phyloP scores from a whole-genome alignment of 2,329 filamentous ascomycete species.

The Rutstroemia sydowiana region DNA sequence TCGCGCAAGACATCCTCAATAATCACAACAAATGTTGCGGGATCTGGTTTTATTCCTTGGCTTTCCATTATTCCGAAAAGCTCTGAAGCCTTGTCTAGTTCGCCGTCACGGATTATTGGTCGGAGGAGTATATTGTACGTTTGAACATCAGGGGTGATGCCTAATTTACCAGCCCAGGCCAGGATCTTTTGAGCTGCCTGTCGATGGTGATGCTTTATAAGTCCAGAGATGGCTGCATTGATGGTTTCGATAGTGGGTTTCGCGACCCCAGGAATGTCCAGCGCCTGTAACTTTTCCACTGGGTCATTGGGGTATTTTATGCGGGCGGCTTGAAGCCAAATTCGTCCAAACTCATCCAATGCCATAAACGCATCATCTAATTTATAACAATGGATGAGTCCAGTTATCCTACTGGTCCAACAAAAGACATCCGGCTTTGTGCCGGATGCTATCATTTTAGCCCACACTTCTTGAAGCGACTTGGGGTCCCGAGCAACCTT shows the following conservation, averaged over 20 bases:
- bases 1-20: conserved; percentile 49
- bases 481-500: conserved; percentile 48
- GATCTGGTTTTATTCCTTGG: conserved; percentile 49
- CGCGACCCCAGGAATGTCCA: conserved; percentile 35
- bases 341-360: conserved; percentile 56
- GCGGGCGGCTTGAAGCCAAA: conserved; percentile 41
- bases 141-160: conserved; percentile 38
- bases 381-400: conserved; percentile 50
- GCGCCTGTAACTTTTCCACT: conserved; percentile 19
- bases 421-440: conserved; percentile 54
- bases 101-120: conserved; percentile 45
- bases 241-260: conserved; percentile 57
- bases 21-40: conserved; percentile 67
- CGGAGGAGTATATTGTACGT: conserved; percentile 65
- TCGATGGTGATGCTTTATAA: conserved; percentile 44
- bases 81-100: conserved; percentile 39
- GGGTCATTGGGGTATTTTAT: conserved; percentile 17
- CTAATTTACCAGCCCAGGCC: conserved; percentile 35
- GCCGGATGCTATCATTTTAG: conserved; percentile 49
- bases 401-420: conserved; percentile 66
- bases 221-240: conserved; percentile 61
- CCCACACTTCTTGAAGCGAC: conserved; percentile 63
- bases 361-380: conserved; percentile 51
- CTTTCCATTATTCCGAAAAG: conserved; percentile 54
- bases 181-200: conserved; percentile 48